These are phyloP conservation scores for Usnea hakonensis DNA, from an alignment of 495 filamentous ascomycete species.

Conservation along the genomic window DNA sequence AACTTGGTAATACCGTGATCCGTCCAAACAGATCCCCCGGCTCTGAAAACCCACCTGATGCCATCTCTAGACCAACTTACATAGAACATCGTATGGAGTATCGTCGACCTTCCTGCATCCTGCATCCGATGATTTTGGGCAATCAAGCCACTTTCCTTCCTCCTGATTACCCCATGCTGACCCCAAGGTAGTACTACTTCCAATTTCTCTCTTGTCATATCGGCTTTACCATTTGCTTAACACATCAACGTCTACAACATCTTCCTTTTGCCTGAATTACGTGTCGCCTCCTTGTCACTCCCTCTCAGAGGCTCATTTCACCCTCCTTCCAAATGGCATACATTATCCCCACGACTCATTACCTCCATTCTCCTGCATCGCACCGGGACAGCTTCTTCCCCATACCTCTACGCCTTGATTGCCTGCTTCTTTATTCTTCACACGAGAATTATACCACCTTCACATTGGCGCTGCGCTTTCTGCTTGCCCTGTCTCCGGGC, in stretches of 20 bases:
- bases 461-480: constrained; percentile 3
- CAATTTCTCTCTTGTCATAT: background rate
- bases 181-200: too few species aligned
- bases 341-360: constrained; percentile 1
- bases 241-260: background rate
- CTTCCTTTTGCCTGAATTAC: background rate
- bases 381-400: background rate
- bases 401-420: background rate
- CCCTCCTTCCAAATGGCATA: constrained; percentile 3
- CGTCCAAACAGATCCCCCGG: too few species aligned
- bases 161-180: too few species aligned
- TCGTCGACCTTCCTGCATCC: constrained; percentile 3
- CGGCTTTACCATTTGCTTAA: background rate
- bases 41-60: background rate
- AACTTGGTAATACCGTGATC: constrained; percentile 6
- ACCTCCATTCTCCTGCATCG: constrained; percentile 4
- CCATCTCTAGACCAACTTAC: constrained; percentile 9
- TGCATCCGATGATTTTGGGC: background rate
- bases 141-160: background rate
- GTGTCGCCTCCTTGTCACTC: constrained; percentile 3
- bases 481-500: background rate
- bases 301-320: background rate
- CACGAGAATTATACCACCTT: constrained; percentile 1
- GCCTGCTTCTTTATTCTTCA: background rate
- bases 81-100: too few species aligned